Evolutionary conservation across 1,284 basidiomycete species (phyloP).

Genomic region (Tilletia horrida): DNA sequence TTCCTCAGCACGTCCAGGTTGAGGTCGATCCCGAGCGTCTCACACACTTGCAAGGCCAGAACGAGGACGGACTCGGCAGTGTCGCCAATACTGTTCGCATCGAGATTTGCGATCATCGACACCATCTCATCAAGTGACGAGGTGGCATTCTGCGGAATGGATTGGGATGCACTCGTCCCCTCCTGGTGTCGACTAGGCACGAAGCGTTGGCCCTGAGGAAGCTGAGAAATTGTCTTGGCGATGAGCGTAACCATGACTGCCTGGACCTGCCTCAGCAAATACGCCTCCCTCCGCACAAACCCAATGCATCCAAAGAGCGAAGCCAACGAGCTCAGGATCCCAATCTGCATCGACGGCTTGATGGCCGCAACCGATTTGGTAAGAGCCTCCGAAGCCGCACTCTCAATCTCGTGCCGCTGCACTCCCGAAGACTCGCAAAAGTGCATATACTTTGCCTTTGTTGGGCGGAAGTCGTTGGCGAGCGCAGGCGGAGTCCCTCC

Average conservation of each 20-base stretch:
- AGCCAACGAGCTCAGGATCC: constrained; percentile 38
- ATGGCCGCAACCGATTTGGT: constrained; percentile 45
- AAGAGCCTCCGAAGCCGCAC: constrained; percentile 38
- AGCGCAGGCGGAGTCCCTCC: constrained; percentile 50
- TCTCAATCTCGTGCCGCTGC: constrained; percentile 45
- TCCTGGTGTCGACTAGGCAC: not conserved
- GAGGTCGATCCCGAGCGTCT: constrained; percentile 50
- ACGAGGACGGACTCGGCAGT: constrained; percentile 45
- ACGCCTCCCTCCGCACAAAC: constrained; percentile 42
- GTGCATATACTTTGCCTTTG: constrained; percentile 32
- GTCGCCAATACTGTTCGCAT: constrained; percentile 26
- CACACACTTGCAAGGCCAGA: constrained; percentile 48
- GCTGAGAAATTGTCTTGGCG: constrained; percentile 21
- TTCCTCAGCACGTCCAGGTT: constrained; percentile 39
- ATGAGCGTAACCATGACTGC: constrained; percentile 37
- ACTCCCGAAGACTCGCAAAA: constrained; percentile 40
- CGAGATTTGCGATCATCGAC: constrained; percentile 33
- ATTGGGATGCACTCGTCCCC: not conserved
- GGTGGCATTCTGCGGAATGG: too few relatives aligned
- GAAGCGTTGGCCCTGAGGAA: not conserved
- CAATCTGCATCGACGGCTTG: constrained; percentile 46
- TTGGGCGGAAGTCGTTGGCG: constrained; percentile 35
- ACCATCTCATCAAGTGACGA: constrained; percentile 20
- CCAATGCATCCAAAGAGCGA: constrained; percentile 47
- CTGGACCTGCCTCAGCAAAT: constrained; percentile 44